Base-by-base conservation (phyloP, 1,284 basidiomycete species). In the Trichosporon sp. region DNA sequence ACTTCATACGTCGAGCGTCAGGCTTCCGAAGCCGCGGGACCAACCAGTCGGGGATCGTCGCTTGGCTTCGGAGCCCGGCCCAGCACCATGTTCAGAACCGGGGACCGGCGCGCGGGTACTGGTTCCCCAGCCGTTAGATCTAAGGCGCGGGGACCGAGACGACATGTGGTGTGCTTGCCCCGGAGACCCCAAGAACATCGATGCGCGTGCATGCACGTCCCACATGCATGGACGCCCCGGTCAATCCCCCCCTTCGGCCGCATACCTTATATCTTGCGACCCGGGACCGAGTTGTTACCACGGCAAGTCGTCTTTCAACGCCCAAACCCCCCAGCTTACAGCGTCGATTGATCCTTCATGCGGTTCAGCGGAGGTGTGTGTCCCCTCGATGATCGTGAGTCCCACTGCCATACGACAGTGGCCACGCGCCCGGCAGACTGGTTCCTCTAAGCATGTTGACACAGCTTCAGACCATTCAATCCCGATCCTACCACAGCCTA, bases 181-280 rank as follows among this genome's bases (percentile, higher is more conserved):
- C 7, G 43, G 43, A 46, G 43, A n/a, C 43, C 43, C 43, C 43
- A 46, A n/a, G 43, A 16, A 10, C 16, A 7, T 16, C 43, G 16
- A n/a, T n/a, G 43, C 43, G 43, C 43, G 43, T 46, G 43, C 43
- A 46, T 46, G 43, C 43, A 46, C 43, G 43, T 46, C 43, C 43
- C 43, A 7, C 14, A 14, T 14, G 43, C 43, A n/a, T 4, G 43
- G 4, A 5, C 2, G 3, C 43, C 43, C 43, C 43, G 16, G 43
- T 4, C 16, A n/a, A 46, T 46, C 43, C 43, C 16, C 16, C 43
- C 7, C 16, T n/a, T n/a, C 43, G 4, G 4, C 43, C 43, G 16
- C 43, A 16, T n/a, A n/a, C 16, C 14, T 2, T n/a, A n/a, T 14
- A 46, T 16, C 16, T n/a, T 1, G 7, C 16, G 7, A 26, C n/a